Evolutionary conservation across 495 filamentous ascomycete species (phyloP).

Genomic region (Trichoderma reesei): DNA sequence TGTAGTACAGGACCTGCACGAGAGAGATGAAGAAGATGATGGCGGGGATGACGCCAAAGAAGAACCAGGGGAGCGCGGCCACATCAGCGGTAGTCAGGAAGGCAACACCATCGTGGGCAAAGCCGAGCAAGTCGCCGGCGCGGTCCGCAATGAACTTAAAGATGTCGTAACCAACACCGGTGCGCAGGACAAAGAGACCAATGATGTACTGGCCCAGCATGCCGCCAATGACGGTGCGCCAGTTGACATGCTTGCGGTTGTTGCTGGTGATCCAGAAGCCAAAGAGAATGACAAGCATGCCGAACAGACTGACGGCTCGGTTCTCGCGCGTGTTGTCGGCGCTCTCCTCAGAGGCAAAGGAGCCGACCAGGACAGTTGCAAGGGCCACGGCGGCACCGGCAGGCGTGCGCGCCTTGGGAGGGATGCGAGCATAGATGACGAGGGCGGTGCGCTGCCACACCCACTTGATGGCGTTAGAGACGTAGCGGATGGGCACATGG

Average conservation of each 20-base stretch:
- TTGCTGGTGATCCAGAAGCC: constrained; percentile 59
- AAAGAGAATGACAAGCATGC: constrained; percentile 61
- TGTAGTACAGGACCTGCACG: constrained; percentile 73
- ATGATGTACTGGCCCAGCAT: constrained; percentile 84
- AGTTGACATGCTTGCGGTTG: constrained; percentile 59
- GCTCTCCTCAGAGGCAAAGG: constrained; percentile 59
- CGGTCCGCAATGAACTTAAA: constrained; percentile 74
- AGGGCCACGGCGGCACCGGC: constrained; percentile 49
- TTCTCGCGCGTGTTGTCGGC: constrained; percentile 68
- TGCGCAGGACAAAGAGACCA: constrained; percentile 77
- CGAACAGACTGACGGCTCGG: constrained; percentile 72
- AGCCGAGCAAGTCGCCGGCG: constrained; percentile 60
- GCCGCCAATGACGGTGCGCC: constrained; percentile 78
- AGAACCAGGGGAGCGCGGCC: constrained; percentile 47
- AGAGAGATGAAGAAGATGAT: constrained; percentile 91
- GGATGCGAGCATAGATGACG: constrained; percentile 44
- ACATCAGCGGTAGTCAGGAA: constrained; percentile 57
- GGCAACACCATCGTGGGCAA: constrained; percentile 54
- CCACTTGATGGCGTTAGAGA: constrained; percentile 53
- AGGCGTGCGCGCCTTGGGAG: constrained; percentile 51
- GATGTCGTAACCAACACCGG: constrained; percentile 68
- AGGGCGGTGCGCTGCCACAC: constrained; percentile 56
- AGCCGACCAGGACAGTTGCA: constrained; percentile 62
- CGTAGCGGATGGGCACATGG: constrained; percentile 56
- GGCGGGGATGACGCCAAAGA: constrained; percentile 62